Base-by-base conservation (phyloP, 2,329 filamentous ascomycete genomes). In the Aureobasidium sp. region DNA sequence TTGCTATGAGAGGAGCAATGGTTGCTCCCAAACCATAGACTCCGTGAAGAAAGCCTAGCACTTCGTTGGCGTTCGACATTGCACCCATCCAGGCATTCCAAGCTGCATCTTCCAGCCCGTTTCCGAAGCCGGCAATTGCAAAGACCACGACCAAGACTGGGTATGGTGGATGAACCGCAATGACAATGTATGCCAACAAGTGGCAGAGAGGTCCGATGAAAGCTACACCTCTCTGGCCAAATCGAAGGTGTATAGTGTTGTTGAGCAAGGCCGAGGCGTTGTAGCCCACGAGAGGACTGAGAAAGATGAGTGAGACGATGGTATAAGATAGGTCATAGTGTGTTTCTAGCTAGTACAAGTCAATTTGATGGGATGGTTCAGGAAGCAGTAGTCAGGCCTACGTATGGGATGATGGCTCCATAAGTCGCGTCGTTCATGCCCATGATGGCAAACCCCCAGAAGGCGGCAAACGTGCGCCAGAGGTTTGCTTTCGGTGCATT, bases 21-120 rank as follows among this genome's bases (percentile, higher is more conserved):
- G 86, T 85, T 1, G 85, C 89, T 0, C 89, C 89, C 0, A 89
- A 67, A 0, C 87, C 87, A 67, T 90, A 93, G 38, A 82, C 82
- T 0, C 82, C 86, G 69, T 91, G 88, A 27, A 92, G 73, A 61
- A 90, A 78, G 0, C 89, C 88, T 1, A 90, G 79, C 1, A 93
- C 75, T 68, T 91, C 84, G 69, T 92, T 91, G 8, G 87, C 82
- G 61, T 84, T 82, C 13, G 82, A 79, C 84, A 93, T 88, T 66
- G 85, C 87, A 11, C 89, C 89, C 21, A 84, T 78, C 80, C 81
- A 84, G 0, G 81, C 81, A 66, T 82, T 83, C 77, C 81, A 84
- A 6, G 78, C 82, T 0, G 81, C 80, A 65, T 85, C 86, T 58
- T 83, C 79, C 9, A 90, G 73, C 2, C 88, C 88, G 69, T 87